These are phyloP conservation scores for Caloboletus inedulis DNA, from an alignment of 1,284 basidiomycete species.

Conservation along the genomic window DNA sequence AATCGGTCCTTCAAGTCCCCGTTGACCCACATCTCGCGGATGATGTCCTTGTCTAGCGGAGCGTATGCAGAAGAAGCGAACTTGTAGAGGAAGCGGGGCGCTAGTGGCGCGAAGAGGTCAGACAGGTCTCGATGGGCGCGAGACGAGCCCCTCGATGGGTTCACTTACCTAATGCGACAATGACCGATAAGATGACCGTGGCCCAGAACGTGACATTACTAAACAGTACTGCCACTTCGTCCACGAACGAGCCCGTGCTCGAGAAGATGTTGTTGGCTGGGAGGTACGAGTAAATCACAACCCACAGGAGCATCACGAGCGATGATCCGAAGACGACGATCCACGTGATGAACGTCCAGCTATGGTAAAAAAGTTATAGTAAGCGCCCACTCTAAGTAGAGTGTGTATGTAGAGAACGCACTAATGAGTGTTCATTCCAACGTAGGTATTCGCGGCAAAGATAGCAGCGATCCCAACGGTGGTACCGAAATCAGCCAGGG, in stretches of 20 bases:
- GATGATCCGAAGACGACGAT: constrained; percentile 77
- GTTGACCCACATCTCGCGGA: constrained; percentile 86
- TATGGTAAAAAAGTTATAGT: constrained; percentile 30
- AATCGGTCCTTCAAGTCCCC: constrained; percentile 83
- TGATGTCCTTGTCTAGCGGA: constrained; percentile 79
- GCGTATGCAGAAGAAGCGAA: constrained; percentile 62
- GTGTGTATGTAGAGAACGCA: constrained; percentile 40
- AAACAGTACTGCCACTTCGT: constrained; percentile 75
- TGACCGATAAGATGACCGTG: constrained; percentile 64
- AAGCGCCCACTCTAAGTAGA: constrained; percentile 1
- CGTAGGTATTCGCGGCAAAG: constrained; percentile 82
- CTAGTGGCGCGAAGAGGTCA: constrained; percentile 37
- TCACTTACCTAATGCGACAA: constrained; percentile 66
- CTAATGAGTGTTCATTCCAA: constrained; percentile 88
- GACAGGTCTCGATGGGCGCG: not conserved
- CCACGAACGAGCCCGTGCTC: constrained; percentile 61
- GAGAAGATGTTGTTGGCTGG: constrained; percentile 33
- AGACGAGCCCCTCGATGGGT: not conserved
- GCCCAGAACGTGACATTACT: constrained; percentile 82
- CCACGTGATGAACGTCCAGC: constrained; percentile 89
- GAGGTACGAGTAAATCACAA: constrained; percentile 82
- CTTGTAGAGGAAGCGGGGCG: constrained; percentile 71
- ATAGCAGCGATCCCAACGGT: constrained; percentile 87
- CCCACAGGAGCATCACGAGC: constrained; percentile 79
- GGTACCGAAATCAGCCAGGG: constrained; percentile 88